phyloP scores from a whole-genome alignment of 2,329 filamentous ascomycete genomes.

The Fusarium temperatum region DNA sequence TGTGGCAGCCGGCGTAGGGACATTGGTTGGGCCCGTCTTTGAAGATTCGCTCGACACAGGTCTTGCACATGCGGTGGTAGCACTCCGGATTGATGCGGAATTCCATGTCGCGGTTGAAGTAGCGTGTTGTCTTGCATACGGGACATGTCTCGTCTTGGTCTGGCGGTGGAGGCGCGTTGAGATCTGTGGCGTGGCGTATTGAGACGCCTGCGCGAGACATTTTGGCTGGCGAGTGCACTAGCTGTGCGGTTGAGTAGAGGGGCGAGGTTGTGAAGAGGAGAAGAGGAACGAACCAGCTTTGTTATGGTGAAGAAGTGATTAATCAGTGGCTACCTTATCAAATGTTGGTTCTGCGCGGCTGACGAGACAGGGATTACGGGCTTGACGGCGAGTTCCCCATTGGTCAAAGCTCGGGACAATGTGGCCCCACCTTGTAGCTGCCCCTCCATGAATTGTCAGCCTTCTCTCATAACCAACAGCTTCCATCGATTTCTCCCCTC shows the following conservation, averaged over 20 bases:
- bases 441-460: slow-evolving; percentile 42
- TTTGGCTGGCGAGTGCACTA: background rate
- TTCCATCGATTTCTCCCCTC: slow-evolving; percentile 31
- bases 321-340: background rate
- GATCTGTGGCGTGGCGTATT: slow-evolving; percentile 40
- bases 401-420: slow-evolving; percentile 17
- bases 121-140: slow-evolving; percentile 95
- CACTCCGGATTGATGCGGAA: slow-evolving; percentile 98
- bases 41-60: slow-evolving; percentile 95
- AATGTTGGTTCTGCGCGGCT: slow-evolving; percentile 39
- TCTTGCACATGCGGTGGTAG: slow-evolving; percentile 99
- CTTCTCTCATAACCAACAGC: slow-evolving; percentile 39
- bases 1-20: slow-evolving; percentile 86
- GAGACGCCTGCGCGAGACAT: slow-evolving; percentile 47
- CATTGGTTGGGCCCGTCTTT: slow-evolving; percentile 90
- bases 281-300: background rate
- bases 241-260: background rate
- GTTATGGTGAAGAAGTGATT: slow-evolving; percentile 8
- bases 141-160: slow-evolving; percentile 80
- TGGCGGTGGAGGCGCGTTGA: slow-evolving; percentile 25
- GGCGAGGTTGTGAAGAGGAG: no score
- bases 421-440: background rate
- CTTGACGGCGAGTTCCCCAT: slow-evolving; percentile 17
- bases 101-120: slow-evolving; percentile 91
- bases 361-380: slow-evolving; percentile 24